phyloP scores from a whole-genome alignment of 148 eudicot species.

The Chenopodium suecicum region DNA sequence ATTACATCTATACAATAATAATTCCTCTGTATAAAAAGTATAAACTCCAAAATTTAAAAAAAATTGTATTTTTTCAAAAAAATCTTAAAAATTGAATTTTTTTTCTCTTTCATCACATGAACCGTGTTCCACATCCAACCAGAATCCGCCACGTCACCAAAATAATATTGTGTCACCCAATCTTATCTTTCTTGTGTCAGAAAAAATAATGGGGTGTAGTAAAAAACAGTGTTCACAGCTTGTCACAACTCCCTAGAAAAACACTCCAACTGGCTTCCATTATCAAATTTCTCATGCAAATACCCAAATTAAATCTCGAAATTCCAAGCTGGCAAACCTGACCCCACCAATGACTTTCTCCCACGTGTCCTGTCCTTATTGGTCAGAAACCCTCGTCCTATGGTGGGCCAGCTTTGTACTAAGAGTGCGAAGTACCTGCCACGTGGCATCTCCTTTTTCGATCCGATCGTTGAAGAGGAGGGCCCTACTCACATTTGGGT shows the following conservation, averaged over 20 bases:
- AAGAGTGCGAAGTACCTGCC: constrained; percentile 45
- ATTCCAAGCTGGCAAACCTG: constrained; percentile 9
- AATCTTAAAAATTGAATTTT: too few relatives aligned
- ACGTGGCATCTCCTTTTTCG: constrained; percentile 62
- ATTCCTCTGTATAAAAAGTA: too few relatives aligned
- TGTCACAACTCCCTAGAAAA: neutral
- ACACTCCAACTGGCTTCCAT: constrained; percentile 25
- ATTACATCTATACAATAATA: too few relatives aligned
- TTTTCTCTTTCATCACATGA: constrained; percentile 9
- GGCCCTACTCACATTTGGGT: constrained; percentile 42
- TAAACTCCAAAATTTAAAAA: too few relatives aligned
- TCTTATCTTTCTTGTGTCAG: constrained; percentile 20
- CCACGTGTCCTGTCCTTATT: constrained; percentile 7
- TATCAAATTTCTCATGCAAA: constrained; percentile 4
- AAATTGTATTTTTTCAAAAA: too few relatives aligned
- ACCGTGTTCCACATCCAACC: constrained; percentile 10
- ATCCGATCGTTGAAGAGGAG: constrained; percentile 44
- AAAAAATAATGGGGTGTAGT: neutral
- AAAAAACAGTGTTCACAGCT: neutral
- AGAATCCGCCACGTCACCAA: constrained; percentile 5
- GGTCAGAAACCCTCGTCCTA: neutral
- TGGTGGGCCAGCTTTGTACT: constrained; percentile 14
- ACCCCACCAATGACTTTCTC: neutral
- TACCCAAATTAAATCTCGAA: neutral
- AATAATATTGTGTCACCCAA: neutral